These are phyloP conservation scores for Taphrina communis DNA, from an alignment of 1,139 yeast species.

Conservation along the genomic window DNA sequence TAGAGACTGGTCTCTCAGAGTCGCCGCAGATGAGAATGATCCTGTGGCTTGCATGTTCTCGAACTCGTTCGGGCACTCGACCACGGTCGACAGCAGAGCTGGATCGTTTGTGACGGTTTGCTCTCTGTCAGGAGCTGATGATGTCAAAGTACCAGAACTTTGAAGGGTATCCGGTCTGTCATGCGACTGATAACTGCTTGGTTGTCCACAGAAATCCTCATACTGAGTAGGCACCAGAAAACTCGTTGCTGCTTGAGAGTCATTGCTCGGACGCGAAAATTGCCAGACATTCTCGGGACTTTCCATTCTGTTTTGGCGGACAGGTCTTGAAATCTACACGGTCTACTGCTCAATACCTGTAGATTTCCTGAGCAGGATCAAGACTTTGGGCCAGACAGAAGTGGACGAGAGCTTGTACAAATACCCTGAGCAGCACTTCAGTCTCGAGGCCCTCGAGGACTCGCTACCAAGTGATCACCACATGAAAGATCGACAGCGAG, in stretches of 20 bases:
- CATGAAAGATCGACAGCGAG: slow-evolving; percentile 2
- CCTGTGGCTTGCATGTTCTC: background rate
- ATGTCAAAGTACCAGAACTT: background rate
- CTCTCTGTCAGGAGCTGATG: background rate
- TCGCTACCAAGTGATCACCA: background rate
- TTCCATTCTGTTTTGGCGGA: background rate
- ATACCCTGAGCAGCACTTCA: background rate
- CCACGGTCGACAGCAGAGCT: background rate
- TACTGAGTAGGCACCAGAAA: slow-evolving; percentile 12
- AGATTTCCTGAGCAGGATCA: background rate
- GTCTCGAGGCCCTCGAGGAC: background rate
- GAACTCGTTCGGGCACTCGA: background rate
- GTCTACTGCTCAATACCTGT: background rate
- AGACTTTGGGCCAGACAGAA: no score
- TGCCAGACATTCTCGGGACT: slow-evolving; percentile 11
- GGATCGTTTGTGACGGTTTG: background rate
- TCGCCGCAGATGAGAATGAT: slow-evolving; percentile 6
- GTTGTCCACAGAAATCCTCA: slow-evolving; percentile 6
- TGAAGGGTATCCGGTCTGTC: slow-evolving; percentile 1
- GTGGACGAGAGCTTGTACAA: no score
- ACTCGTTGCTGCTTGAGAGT: background rate
- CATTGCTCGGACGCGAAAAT: slow-evolving; percentile 10
- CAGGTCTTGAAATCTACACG: no score
- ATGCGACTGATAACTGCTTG: background rate
- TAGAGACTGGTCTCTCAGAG: background rate